Base-by-base conservation (phyloP, 176 grass and related monocot genomes). In the Areca catechu region DNA sequence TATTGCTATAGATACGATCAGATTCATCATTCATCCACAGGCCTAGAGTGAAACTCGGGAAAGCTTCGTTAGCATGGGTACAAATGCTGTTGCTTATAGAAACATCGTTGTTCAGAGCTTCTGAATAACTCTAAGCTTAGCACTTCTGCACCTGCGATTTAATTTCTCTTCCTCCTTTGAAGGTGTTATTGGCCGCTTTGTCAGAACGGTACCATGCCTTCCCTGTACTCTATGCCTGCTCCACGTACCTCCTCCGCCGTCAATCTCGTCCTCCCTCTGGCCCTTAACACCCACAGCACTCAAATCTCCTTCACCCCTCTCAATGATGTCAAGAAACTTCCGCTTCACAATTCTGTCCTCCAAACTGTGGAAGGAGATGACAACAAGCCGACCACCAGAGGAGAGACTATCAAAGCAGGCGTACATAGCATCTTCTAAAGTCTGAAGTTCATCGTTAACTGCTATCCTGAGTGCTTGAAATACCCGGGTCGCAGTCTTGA, bases 401-500 rank as follows among this genome's bases (percentile, higher is more conserved):
- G 77, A 74, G 22, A 90, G 79, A 61, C 92, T 82, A 73, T 91
- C 83, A 60, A 83, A 97, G 66, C 83, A 82, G 2, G 83, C 80
- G 63, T 97, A 78, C 3, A 97, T 72, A n/a, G 93, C 62, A 63
- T 97, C 80, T 78, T 97, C 75, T 48, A 97, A 48, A 50, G 54
- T 82, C 62, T 14, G 75, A 4, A 91, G 75, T 60, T 91, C 92
- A 61, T 88, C 74, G 49, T 91, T 97, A 82, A 97, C 83, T 54
- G 92, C 80, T 63, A 97, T 97, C 65, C 92, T 88, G 47, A 97
- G 83, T 15, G 80, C 80, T 61, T 91, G 92, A 63, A 88, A 91
- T 53, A 96, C 86, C 62, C 92, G 83, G 19, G 92, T 83, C n/a
- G 93, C 86, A 37, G 81, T 97, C 74, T 97, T 90, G 43, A 97